phyloP scores from a whole-genome alignment of 1,139 yeast species.

The Kodamaea derodonti region DNA sequence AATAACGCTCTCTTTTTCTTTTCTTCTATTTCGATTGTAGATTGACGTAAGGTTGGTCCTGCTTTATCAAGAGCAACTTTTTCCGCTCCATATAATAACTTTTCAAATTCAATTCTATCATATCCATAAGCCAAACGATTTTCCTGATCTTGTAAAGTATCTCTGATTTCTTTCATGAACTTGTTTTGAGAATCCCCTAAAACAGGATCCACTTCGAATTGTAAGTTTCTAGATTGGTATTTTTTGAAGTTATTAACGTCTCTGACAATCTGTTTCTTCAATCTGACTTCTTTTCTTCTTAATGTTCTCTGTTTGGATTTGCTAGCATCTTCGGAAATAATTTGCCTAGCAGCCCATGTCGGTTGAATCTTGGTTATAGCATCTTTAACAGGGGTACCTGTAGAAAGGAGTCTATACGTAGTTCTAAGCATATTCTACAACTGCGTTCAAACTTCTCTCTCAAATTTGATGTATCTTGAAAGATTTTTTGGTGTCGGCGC shows the following conservation, averaged over 20 bases:
- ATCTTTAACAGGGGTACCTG: constrained; percentile 13
- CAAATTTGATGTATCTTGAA: too few species aligned
- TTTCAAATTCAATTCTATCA: constrained; percentile 64
- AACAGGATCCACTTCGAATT: constrained; percentile 63
- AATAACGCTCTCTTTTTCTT: constrained; percentile 65
- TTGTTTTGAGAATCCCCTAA: constrained; percentile 66
- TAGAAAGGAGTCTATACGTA: constrained; percentile 19
- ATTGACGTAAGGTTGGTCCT: constrained; percentile 37
- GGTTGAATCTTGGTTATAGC: constrained; percentile 18
- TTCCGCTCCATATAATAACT: constrained; percentile 73
- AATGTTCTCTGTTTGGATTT: constrained; percentile 34
- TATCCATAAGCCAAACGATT: constrained; percentile 57
- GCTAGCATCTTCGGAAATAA: constrained; percentile 22
- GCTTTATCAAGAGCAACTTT: constrained; percentile 34
- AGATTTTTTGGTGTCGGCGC: constrained; percentile 4
- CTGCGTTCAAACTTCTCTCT: too few species aligned
- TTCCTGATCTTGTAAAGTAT: constrained; percentile 58
- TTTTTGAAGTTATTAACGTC: constrained; percentile 47
- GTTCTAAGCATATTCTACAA: constrained; percentile 15
- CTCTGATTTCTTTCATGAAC: constrained; percentile 64
- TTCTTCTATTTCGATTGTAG: constrained; percentile 44
- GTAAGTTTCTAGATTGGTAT: constrained; percentile 27
- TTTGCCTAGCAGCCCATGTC: constrained; percentile 31
- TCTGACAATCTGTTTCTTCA: constrained; percentile 41
- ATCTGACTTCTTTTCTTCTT: constrained; percentile 38